Conservation (phyloP, 129 eudicot species). For the Artemisia tridentata region DNA sequence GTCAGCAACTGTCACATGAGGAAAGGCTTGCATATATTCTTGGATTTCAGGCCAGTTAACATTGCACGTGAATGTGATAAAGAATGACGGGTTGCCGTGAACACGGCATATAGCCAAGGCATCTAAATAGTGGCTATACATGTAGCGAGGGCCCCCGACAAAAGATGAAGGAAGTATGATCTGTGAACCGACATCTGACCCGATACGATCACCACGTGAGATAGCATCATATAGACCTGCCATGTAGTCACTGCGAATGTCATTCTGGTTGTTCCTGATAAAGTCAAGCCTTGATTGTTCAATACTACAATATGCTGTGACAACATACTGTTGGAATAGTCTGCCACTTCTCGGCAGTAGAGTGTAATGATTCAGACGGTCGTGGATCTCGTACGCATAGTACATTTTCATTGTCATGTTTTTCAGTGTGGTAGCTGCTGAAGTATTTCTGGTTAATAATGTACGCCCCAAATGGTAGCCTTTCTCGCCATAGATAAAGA, state of each 20-base stretch:
- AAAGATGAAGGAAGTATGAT: not conserved
- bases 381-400: not conserved
- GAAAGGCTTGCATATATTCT: not conserved
- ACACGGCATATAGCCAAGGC: not conserved
- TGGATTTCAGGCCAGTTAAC: not conserved
- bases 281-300: not conserved
- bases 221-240: not conserved
- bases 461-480: too few relatives aligned
- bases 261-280: not conserved
- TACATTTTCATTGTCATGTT: not conserved
- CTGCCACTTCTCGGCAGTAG: not conserved
- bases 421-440: too few relatives aligned
- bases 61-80: not conserved
- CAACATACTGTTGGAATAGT: not conserved
- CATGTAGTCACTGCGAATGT: not conserved
- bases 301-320: not conserved
- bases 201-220: not conserved
- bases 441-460: fast-evolving
- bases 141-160: not conserved
- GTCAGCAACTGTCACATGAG: not conserved
- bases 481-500: too few relatives aligned
- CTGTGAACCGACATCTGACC: not conserved
- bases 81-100: not conserved
- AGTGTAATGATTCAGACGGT: not conserved
- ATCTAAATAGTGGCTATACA: not conserved